Percentiles rank a stretch among this genome's conserved stretches.
phyloP scores from a whole-genome alignment of 345 rosid species.

The Capsella bursapastoris region DNA sequence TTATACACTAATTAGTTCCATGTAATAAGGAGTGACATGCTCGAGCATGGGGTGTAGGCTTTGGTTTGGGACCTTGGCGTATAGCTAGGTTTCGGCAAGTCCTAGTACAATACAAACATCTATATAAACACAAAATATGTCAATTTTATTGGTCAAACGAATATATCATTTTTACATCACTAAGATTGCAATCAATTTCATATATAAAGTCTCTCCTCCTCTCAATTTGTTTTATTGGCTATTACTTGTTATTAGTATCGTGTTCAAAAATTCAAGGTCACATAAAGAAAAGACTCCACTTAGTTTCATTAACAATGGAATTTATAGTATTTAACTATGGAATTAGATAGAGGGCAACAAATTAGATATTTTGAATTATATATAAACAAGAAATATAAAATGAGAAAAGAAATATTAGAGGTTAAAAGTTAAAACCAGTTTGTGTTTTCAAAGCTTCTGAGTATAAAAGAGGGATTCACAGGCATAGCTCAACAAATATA shows the following conservation, averaged over 20 bases:
- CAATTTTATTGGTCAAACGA: slow-evolving; percentile 15
- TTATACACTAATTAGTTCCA: not conserved
- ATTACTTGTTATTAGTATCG: not conserved
- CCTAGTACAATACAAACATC: slow-evolving; percentile 28
- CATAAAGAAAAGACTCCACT: not conserved
- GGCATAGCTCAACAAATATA: not conserved
- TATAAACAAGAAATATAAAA: no score
- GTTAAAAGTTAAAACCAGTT: no score
- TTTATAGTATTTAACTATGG: no score
- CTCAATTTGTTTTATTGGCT: not conserved
- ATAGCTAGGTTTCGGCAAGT: slow-evolving; percentile 36
- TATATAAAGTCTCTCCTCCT: slow-evolving; percentile 9
- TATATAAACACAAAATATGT: slow-evolving; percentile 21
- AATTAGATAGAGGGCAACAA: no score
- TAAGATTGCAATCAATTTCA: slow-evolving; percentile 15
- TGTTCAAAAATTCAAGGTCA: not conserved
- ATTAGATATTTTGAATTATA: no score
- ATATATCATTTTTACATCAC: not conserved
- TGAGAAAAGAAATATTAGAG: no score
- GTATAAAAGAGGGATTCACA: not conserved
- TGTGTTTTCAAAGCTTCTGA: not conserved
- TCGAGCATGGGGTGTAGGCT: slow-evolving; percentile 25
- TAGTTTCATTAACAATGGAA: not conserved
- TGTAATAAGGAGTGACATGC: slow-evolving; percentile 16
- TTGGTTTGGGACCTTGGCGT: slow-evolving; percentile 33